These are phyloP conservation scores for Rhodotorula sp. DNA, from an alignment of 1,284 basidiomycete species.

Conservation along the genomic window DNA sequence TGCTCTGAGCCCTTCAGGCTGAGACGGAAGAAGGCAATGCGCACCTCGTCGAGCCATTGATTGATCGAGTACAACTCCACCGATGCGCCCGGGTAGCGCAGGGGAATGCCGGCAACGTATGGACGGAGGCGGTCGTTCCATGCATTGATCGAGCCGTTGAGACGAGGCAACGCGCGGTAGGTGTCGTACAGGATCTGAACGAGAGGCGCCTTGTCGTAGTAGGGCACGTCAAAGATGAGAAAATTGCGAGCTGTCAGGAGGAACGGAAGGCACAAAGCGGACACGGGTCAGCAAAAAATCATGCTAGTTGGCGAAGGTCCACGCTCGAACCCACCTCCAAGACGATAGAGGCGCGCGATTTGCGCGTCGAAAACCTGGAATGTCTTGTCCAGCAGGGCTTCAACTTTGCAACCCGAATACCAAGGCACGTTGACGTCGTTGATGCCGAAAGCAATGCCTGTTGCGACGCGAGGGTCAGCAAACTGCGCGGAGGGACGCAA, in stretches of 20 bases:
- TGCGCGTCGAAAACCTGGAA: background rate
- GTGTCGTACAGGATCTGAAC: background rate
- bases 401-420: background rate
- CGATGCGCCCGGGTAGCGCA: background rate
- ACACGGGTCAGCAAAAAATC: background rate
- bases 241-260: background rate
- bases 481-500: background rate
- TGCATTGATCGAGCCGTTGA: background rate
- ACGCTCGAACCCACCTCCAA: background rate
- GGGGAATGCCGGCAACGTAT: background rate
- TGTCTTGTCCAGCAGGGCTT: background rate
- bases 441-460: background rate
- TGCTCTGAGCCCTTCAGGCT: too few species aligned
- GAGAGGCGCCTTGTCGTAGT: background rate
- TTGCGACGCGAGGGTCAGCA: too few species aligned
- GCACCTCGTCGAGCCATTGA: background rate
- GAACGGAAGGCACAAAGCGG: too few species aligned
- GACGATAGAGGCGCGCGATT: background rate
- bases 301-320: background rate
- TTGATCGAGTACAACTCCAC: background rate
- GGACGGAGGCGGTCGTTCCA: background rate
- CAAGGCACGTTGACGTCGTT: background rate
- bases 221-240: background rate
- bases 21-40: too few species aligned
- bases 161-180: background rate